Evolutionary conservation across 306 rosid genomes (phyloP).

Genomic region (Cucumis hystrix): DNA sequence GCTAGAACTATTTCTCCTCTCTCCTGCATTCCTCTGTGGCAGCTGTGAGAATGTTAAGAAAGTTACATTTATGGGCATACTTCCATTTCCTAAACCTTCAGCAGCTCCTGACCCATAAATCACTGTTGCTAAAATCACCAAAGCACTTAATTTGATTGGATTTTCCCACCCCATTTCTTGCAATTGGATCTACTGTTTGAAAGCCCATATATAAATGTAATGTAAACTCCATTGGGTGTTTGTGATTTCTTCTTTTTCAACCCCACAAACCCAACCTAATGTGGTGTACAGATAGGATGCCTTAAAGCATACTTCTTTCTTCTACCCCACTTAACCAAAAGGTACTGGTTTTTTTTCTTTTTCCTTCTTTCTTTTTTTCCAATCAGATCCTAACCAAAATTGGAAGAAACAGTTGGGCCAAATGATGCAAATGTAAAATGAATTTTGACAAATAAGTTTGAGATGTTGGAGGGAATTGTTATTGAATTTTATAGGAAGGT

Average conservation of each 20-base stretch:
- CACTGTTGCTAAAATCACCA: not conserved
- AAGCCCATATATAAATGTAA: not conserved
- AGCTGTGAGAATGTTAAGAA: constrained; percentile 1
- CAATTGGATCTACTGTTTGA: not conserved
- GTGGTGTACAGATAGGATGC: not conserved
- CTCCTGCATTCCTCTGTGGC: not conserved
- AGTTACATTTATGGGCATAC: not conserved
- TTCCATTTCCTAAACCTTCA: not conserved
- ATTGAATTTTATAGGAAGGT: no score
- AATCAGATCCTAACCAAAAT: no score
- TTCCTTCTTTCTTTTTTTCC: no score
- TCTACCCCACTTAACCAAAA: not conserved
- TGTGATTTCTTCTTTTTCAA: not conserved
- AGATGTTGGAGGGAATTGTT: no score
- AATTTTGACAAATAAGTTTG: no score
- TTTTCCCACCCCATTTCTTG: not conserved
- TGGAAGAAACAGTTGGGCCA: no score
- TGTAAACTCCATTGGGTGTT: no score
- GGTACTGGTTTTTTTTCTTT: no score
- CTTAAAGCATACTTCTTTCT: not conserved
- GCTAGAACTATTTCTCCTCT: not conserved
- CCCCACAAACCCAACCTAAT: not conserved
- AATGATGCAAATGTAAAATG: no score
- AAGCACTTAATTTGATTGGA: not conserved
- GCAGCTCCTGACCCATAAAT: not conserved